Percentiles rank a stretch among this genome's conserved stretches.
These are phyloP conservation scores for Suhomyces choctaworum DNA, from an alignment of 1,139 yeast genomes.

Conservation along the genomic window DNA sequence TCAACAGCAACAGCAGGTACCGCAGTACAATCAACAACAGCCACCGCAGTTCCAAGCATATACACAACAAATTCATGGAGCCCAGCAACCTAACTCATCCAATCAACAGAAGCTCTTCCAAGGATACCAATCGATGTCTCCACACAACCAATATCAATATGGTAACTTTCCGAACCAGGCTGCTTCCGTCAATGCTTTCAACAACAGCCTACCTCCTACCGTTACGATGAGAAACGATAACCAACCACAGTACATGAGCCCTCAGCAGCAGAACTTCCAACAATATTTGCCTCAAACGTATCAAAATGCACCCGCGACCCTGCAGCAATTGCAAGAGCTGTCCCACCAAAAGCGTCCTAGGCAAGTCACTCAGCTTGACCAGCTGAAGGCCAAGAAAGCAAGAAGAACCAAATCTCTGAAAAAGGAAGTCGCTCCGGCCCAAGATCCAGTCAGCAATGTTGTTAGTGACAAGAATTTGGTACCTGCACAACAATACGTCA, in stretches of 20 bases:
- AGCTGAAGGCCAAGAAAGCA: not conserved
- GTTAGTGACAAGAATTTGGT: conserved; percentile 26
- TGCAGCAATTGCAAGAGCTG: conserved; percentile 7
- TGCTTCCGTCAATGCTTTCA: conserved; percentile 4
- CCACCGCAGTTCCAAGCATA: conserved; percentile 10
- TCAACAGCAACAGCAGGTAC: conserved; percentile 14
- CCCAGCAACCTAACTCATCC: conserved; percentile 15
- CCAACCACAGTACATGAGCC: conserved; percentile 13
- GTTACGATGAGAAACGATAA: conserved; percentile 14
- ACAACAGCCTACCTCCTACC: conserved; percentile 14
- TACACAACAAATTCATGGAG: conserved; percentile 13
- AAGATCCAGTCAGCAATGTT: not conserved
- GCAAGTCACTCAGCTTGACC: not conserved
- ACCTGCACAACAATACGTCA: conserved; percentile 48
- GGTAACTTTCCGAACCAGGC: conserved; percentile 11
- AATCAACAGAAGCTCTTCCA: conserved; percentile 18
- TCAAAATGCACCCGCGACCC: conserved; percentile 4
- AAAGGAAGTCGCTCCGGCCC: too few relatives aligned
- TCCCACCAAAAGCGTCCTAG: conserved; percentile 4
- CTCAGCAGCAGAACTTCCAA: conserved; percentile 14
- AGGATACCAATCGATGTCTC: conserved; percentile 14
- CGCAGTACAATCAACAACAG: conserved; percentile 13
- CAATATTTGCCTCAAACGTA: conserved; percentile 16
- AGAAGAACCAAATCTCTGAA: not conserved
- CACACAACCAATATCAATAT: conserved; percentile 17